These are phyloP conservation scores for Rosa chinensis DNA, from an alignment of 306 rosid species.

Conservation along the genomic window DNA sequence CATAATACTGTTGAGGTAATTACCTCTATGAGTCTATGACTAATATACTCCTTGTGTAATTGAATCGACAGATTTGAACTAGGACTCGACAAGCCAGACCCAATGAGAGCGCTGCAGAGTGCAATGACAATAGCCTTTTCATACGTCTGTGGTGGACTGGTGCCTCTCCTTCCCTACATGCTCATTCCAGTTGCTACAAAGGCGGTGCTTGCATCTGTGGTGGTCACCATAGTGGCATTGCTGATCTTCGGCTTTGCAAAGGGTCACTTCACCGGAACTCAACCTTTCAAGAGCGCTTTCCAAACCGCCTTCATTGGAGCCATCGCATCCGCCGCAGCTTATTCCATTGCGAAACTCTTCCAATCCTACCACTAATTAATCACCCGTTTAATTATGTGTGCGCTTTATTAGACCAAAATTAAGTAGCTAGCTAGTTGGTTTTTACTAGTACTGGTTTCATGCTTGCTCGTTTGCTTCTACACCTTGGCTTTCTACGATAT, in stretches of 20 bases:
- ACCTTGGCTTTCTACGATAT: background rate
- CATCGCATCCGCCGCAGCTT: slow-evolving; percentile 88
- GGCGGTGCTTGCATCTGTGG: slow-evolving; percentile 65
- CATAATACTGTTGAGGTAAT: background rate
- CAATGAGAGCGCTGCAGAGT: slow-evolving; percentile 85
- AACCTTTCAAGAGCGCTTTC: slow-evolving; percentile 71
- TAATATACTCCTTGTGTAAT: background rate
- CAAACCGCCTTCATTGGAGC: slow-evolving; percentile 85
- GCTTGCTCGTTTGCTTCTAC: background rate
- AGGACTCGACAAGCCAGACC: slow-evolving; percentile 88
- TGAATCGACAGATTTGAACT: slow-evolving; percentile 65
- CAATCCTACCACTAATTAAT: slow-evolving; percentile 22
- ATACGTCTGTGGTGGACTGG: slow-evolving; percentile 69
- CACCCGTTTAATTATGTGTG: background rate
- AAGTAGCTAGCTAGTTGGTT: background rate
- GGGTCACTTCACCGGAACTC: slow-evolving; percentile 76
- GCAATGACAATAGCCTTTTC: slow-evolving; percentile 81
- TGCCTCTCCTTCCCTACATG: slow-evolving; percentile 76
- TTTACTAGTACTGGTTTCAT: background rate
- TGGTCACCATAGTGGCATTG: slow-evolving; percentile 64
- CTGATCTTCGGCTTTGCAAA: slow-evolving; percentile 79
- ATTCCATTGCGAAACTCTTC: slow-evolving; percentile 64
- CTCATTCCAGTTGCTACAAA: slow-evolving; percentile 54
- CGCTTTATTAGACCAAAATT: background rate
- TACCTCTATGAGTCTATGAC: background rate